Base-by-base conservation (phyloP, 2,329 filamentous ascomycete species). In the Metarhizium rileyi region DNA sequence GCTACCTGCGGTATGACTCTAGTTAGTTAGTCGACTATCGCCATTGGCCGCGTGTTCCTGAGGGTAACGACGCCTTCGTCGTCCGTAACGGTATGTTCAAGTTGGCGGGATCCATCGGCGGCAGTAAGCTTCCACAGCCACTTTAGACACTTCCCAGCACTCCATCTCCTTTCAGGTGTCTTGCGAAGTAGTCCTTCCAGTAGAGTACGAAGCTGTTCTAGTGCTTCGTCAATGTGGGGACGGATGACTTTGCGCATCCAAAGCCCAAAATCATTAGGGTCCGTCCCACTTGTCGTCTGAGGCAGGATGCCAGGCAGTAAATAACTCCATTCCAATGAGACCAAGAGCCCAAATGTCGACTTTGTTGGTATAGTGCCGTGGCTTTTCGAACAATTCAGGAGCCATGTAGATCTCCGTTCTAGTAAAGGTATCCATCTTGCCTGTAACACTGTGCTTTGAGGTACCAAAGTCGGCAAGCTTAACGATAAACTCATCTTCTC, bases 291-390 rank as follows among this genome's bases (percentile, higher is more conserved):
- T 7, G 18, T 49, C 26, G 30, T 48, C 45, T 4, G 14, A 16
- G 12, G 25, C 33, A 36, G 50, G 43, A 12, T 49, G 22, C 50
- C 50, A 52, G 20, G 8, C 25, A 9, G 33, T 49, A 20, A 52
- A 52, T 35, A 52, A 5, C 20, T 49, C 40, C 33, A 52, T 26
- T 9, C 18, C 50, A 41, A 52, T 45, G 22, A 52, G 28, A 6
- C 50, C 46, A 23, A 52, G 22, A n/a, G 50, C 46, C 50, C 50
- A 52, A 42, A 52, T 44, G 26, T 52, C 50, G 10, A 52, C 28
- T 42, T 52, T 52, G 27, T 45, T 52, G 6, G 46, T 46, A 28
- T 52, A 49, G 14, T 6, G 18, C 25, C 46, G 28, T n/a, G 50
- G 50, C 25, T 42, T 28, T 12, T 8, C 36, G 38, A 52, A 52